Base-by-base conservation (phyloP, 23 red algal genomes). In the Gracilaria caudata region DNA sequence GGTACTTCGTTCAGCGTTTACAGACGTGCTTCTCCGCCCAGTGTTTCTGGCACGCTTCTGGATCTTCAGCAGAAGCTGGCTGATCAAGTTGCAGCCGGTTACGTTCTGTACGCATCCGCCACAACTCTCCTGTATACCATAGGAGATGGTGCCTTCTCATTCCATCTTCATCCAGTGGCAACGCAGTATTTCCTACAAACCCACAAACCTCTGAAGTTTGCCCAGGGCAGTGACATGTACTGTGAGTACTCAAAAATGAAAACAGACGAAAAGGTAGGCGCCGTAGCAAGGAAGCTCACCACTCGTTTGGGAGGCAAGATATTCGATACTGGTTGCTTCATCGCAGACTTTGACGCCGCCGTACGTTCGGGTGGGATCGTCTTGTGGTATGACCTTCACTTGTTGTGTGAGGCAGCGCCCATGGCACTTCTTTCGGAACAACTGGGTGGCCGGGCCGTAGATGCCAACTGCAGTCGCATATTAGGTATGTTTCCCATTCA, bases 151-250 rank as follows among this genome's bases (percentile, higher is more conserved):
- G 90, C 80, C 13, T 94, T 91, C 65, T 60, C 80, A 16, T 98
- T 98, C 60, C 80, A 58, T 53, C 79, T 98, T 58, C 95, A 98
- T 45, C 95, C 95, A 10, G 95, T 98, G 23, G 95, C 95, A 28
- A 78, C 63, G 2, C 95, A 98, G 77, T 98, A 90, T 58, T 98
- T 98, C 65, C 84, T 93, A n/a, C 77, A 88, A 26, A 49, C 90
- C n/a, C 45, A 7, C 19, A 45, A 78, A 0, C 90, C 79, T 10
- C 30, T 93, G 51, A 43, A 34, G n/a, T 37, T 93, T 36, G 29
- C 47, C 45, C 28, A 30, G 1, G 32, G 43, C 1, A 53, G 13
- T 16, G 51, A 68, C 30, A 54, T 90, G 28, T 88, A 89, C 32
- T 39, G 35, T 23, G 82, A 74, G n/a, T 83, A 88, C 53, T 7